These are phyloP conservation scores for Rhodotorula sphaerocarpa DNA, from an alignment of 768 basidiomycete genomes.

Conservation along the genomic window DNA sequence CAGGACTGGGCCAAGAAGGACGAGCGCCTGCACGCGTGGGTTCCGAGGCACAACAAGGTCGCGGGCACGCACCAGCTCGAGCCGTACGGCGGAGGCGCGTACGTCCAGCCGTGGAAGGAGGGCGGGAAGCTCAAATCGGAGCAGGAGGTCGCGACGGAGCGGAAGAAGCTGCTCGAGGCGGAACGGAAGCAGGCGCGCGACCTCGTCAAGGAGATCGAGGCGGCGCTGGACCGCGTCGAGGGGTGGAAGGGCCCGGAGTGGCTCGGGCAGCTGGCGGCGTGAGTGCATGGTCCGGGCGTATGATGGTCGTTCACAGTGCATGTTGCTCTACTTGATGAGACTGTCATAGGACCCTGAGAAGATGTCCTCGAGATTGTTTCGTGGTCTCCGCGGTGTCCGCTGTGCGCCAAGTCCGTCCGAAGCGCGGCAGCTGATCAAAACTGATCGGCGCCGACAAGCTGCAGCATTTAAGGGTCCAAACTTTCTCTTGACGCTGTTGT, in stretches of 20 bases:
- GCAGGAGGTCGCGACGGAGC: neutral
- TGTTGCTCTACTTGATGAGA: no score
- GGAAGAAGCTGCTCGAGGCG: neutral
- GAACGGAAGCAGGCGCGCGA: neutral
- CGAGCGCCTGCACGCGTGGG: constrained; percentile 8
- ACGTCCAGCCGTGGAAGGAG: neutral
- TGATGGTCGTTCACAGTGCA: no score
- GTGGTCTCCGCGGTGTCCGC: no score
- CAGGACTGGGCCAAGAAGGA: neutral
- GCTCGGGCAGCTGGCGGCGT: neutral
- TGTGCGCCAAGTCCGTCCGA: no score
- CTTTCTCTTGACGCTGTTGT: no score
- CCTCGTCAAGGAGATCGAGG: constrained; percentile 2
- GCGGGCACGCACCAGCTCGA: constrained; percentile 5
- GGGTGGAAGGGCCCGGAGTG: constrained; percentile 1
- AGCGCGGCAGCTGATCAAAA: no score
- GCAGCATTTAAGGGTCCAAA: no score
- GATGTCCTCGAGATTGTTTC: no score
- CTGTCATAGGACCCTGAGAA: no score
- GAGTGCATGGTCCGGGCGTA: no score
- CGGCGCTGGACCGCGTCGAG: constrained; percentile 1
- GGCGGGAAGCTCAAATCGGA: neutral
- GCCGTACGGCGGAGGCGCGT: neutral
- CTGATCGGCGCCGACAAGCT: no score
- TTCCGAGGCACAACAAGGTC: neutral